Base-by-base conservation (phyloP, 2,329 filamentous ascomycete species). In the Pseudocercospora cruenta region DNA sequence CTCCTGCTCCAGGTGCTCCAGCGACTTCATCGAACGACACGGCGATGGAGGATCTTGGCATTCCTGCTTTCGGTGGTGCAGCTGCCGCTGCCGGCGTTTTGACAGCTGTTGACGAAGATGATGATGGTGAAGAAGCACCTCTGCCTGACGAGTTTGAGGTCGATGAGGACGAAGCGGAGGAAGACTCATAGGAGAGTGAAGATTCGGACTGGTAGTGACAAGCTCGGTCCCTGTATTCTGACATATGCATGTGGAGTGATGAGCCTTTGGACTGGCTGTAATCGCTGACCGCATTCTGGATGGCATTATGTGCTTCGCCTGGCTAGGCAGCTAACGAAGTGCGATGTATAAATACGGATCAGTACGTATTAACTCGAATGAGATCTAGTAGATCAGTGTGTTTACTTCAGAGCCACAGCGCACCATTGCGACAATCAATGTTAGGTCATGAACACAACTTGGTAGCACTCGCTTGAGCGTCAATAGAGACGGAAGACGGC, bases 51-150 rank as follows among this genome's bases (percentile, higher is more conserved):
- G 73, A 73, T 69, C 75, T 67, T 66, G 76, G 39, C 10, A 62
- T 66, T 21, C 68, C 66, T 39, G 64, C 64, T 10, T 64, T 65
- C 22, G 71, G 70, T 58, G 77, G 74, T n/a, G 78, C 76, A 0
- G 72, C 72, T 10, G 74, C 75, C 7, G 75, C 91, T 0, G 92
- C 91, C 0, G 91, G 90, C 63, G 92, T 96, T 1, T 82, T 97
- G 72, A 97, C 91, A 3, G 90, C 93, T 5, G 88, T 96, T 3
- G 94, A 97, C 73, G 94, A 98, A 78, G 91, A 94, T 73, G 88
- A 85, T 9, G 90, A 85, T 36, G 89, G 87, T 12, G 89, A 91
- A 72, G 92, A 94, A 76, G 92, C 92, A 1, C 81, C 85, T 43
- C 78, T 87, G 6, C 92, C 92, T 4, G 81, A 82, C 10, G 89